Conservation (phyloP, 345 rosid genomes). For the Psidium guajava region DNA sequence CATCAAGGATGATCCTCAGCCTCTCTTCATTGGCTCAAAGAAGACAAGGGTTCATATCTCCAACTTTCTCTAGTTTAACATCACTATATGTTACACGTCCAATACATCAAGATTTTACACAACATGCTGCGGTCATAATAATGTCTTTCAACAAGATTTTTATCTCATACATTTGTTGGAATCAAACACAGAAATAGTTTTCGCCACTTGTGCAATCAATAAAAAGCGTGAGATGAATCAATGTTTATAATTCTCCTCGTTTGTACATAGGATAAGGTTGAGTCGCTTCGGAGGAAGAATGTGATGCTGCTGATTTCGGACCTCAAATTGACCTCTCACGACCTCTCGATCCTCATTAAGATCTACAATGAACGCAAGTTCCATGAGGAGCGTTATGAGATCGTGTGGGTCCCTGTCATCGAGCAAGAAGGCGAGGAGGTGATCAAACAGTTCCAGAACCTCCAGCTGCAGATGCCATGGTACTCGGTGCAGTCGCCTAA, state of each 20-base stretch:
- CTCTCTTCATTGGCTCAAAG: conserved; percentile 23
- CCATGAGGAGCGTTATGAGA: conserved; percentile 12
- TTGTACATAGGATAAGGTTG: conserved; percentile 11
- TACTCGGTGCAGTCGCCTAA: conserved; percentile 4
- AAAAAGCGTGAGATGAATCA: neutral
- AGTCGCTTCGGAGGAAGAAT: conserved; percentile 12
- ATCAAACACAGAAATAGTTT: neutral
- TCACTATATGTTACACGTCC: neutral
- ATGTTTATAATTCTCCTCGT: neutral
- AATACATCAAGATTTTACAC: neutral
- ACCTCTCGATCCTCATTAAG: conserved; percentile 8
- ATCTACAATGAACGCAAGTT: conserved; percentile 9
- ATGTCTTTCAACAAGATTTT: neutral
- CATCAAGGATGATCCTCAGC: conserved; percentile 28
- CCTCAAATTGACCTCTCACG: conserved; percentile 11
- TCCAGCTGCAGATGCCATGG: conserved; percentile 18
- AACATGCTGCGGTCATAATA: neutral
- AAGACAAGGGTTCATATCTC: conserved; percentile 16
- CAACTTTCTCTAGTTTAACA: neutral
- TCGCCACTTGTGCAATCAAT: neutral
- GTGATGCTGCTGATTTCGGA: conserved; percentile 20
- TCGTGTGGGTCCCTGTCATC: conserved; percentile 17
- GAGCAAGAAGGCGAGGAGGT: neutral
- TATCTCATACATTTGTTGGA: neutral
- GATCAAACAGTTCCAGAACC: conserved; percentile 3